Base-by-base conservation (phyloP, 371 early-diverging fungal species). In the Mucor sp. region DNA sequence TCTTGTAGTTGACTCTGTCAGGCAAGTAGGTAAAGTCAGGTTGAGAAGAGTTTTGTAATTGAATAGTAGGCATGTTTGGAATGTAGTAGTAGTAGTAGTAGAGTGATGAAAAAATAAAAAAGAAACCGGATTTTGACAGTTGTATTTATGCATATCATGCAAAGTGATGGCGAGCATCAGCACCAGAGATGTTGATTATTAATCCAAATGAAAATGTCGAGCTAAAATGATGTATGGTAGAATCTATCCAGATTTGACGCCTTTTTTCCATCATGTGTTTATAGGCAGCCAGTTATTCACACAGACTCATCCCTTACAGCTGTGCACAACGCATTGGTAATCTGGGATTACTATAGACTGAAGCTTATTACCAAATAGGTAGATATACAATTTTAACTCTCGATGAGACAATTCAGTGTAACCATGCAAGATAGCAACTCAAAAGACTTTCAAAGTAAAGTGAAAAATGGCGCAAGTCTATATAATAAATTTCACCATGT, bases 21-120 rank as follows among this genome's bases (percentile, higher is more conserved):
- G 75, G 75, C 17, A 75, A 44, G 32, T 75, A 75, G 30, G 72
- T 75, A 48, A 75, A 63, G 28, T 75, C 72, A 32, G 75, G 75
- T 39, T 75, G 75, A n/a, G 66, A 66, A 15, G 62, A 53, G 48
- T 75, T 75, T 60, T 72, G 39, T 1, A 72, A 17, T 72, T 75
- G 75, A 64, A 69, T 43, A 27, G 75, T 75, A 44, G 75, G 75
- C 75, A 75, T 74, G 14, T 33, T 32, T n/a, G 1, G 1, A 33
- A 25, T 55, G 27, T 55, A 27, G 28, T 28, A n/a, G n/a, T n/a
- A n/a, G n/a, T n/a, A n/a, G n/a, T n/a, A n/a, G n/a, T n/a, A n/a
- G 25, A 9, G 2, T 57, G 33, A 30, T n/a, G 11, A 57, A 6
- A 57, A 15, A 32, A 57, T 3, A 6, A 11, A 4, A 14, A 15